A percentile compares a stretch with the other conserved stretches of the same genome.
phyloP scores from a whole-genome alignment of 192 early-diverging fungal species.

The Linnemannia zychae region DNA sequence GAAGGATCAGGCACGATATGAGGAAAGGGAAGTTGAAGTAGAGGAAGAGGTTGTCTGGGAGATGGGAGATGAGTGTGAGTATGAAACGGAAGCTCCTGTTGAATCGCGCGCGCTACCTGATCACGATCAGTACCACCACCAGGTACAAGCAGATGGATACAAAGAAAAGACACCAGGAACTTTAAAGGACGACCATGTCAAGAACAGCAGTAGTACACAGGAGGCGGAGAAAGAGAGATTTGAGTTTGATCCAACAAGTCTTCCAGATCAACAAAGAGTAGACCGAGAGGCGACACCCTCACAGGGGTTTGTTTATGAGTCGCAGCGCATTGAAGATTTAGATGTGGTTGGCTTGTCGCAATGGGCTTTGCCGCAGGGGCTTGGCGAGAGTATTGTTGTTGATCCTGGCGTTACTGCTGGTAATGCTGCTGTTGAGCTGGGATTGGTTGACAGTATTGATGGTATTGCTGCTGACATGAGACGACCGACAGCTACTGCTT shows the following conservation, averaged over 20 bases:
- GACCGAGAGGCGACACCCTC: neutral
- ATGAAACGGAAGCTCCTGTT: neutral
- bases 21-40: neutral
- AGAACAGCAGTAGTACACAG: neutral
- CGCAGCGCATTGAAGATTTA: constrained; percentile 38
- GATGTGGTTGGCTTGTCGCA: constrained; percentile 25
- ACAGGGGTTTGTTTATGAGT: constrained; percentile 8
- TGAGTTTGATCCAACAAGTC: neutral
- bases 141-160: neutral
- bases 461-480: neutral
- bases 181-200: too few species aligned
- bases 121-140: neutral
- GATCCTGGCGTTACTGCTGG: neutral
- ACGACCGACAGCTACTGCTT: too few species aligned
- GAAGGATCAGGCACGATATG: neutral
- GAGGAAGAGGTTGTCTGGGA: constrained; percentile 40
- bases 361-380: neutral
- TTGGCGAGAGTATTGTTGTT: neutral
- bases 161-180: neutral
- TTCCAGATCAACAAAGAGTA: neutral
- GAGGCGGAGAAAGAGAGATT: neutral
- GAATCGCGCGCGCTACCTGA: neutral
- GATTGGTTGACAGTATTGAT: neutral
- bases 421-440: neutral
- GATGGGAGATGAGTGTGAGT: constrained; percentile 24